Conservation (phyloP, 345 rosid species). For the Tarenaya hassleriana region DNA sequence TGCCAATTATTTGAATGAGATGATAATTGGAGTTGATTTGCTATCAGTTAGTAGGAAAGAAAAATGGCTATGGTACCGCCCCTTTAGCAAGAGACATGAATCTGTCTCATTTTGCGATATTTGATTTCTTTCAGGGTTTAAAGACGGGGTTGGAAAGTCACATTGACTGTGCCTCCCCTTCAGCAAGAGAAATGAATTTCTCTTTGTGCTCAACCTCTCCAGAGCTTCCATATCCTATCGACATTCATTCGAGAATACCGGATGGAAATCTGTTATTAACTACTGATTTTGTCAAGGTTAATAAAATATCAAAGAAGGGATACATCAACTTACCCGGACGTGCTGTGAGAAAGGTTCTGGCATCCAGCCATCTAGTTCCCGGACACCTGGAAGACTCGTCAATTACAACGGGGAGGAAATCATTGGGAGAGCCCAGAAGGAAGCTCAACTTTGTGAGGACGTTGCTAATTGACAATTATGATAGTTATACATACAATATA, state of each 20-base stretch:
- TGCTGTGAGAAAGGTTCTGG: slow-evolving; percentile 26
- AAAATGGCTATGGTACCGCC: neutral
- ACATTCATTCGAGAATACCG: slow-evolving; percentile 29
- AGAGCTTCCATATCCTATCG: slow-evolving; percentile 34
- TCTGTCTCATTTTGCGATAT: neutral
- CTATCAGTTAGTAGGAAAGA: too few species aligned
- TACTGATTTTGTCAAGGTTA: slow-evolving; percentile 30
- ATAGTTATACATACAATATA: slow-evolving; percentile 92
- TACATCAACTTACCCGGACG: slow-evolving; percentile 22
- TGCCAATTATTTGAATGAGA: too few species aligned
- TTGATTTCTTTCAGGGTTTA: neutral
- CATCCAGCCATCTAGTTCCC: slow-evolving; percentile 39
- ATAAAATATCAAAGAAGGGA: slow-evolving; percentile 25
- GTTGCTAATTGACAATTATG: slow-evolving; percentile 84
- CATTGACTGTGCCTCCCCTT: slow-evolving; percentile 3
- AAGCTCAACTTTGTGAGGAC: slow-evolving; percentile 72
- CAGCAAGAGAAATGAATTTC: slow-evolving; percentile 29
- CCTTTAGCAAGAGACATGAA: neutral
- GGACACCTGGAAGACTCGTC: slow-evolving; percentile 47
- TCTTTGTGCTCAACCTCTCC: slow-evolving; percentile 34
- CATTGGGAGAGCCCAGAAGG: slow-evolving; percentile 33
- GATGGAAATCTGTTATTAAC: slow-evolving; percentile 16
- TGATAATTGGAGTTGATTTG: too few species aligned
- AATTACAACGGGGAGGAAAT: slow-evolving; percentile 32
- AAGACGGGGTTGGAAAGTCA: neutral